Percentiles rank a stretch among this genome's conserved stretches.
Conservation (phyloP, 805 yeast species). For the Starmerella riodocensis region DNA sequence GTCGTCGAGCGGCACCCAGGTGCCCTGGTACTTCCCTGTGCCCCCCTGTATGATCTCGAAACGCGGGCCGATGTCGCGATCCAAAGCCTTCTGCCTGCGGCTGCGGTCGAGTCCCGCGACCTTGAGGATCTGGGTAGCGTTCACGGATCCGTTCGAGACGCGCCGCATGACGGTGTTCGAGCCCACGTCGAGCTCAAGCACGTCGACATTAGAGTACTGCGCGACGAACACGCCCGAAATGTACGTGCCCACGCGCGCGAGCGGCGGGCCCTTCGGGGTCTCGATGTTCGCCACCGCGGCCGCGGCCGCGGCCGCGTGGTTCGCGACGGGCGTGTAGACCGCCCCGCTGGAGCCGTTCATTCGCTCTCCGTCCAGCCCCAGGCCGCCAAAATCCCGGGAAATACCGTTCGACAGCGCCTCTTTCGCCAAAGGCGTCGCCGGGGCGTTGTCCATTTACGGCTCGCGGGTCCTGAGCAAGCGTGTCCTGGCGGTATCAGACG, state of each 20-base stretch:
- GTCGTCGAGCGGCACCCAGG: constrained; percentile 49
- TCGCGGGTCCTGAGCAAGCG: not conserved
- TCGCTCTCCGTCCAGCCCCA: no score
- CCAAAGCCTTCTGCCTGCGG: constrained; percentile 48
- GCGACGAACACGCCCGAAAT: constrained; percentile 37
- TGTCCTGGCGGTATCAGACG: not conserved
- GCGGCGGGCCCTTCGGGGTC: constrained; percentile 15
- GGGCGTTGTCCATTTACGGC: not conserved
- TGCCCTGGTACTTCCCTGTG: constrained; percentile 62
- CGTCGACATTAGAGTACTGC: constrained; percentile 49
- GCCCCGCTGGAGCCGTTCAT: not conserved
- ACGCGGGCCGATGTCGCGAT: constrained; percentile 48
- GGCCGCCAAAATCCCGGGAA: no score
- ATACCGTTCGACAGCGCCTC: not conserved
- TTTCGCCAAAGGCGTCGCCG: not conserved
- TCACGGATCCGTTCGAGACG: constrained; percentile 48
- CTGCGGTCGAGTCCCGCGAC: constrained; percentile 57
- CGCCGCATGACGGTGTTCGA: constrained; percentile 59
- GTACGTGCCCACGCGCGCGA: constrained; percentile 10
- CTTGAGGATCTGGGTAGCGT: constrained; percentile 60
- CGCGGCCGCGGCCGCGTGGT: not conserved
- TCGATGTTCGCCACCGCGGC: constrained; percentile 1
- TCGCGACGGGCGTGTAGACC: not conserved
- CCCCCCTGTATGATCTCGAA: constrained; percentile 67
- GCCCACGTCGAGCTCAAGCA: constrained; percentile 45